These are phyloP conservation scores for Casuarina cunninghamiana DNA, from an alignment of 306 rosid species.

Conservation along the genomic window DNA sequence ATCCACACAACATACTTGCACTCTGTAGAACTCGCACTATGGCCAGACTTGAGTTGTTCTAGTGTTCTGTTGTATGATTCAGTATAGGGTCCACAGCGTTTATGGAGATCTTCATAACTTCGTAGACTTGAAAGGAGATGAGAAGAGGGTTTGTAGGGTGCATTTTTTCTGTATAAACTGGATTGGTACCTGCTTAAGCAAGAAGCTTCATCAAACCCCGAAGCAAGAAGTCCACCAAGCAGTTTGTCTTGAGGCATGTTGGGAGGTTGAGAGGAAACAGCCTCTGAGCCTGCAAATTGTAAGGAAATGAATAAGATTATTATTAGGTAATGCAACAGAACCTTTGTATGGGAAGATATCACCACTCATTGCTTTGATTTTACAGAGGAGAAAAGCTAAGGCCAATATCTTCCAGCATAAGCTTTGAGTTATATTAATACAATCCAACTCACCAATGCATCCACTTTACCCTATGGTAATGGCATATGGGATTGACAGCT, in stretches of 20 bases:
- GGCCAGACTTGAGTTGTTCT: conserved; percentile 51
- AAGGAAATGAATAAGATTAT: background rate
- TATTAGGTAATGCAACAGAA: background rate
- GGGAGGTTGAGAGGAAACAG: conserved; percentile 22
- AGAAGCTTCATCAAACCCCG: conserved; percentile 53
- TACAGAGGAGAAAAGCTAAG: background rate
- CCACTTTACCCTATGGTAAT: background rate
- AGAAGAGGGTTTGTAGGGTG: conserved; percentile 49
- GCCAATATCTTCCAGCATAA: background rate
- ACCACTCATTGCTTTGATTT: background rate
- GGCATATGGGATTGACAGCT: too few relatives aligned
- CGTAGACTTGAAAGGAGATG: conserved; percentile 55
- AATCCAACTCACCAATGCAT: background rate
- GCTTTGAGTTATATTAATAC: background rate
- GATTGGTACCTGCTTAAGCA: conserved; percentile 67
- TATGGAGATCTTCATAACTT: conserved; percentile 62
- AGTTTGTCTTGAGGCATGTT: conserved; percentile 43
- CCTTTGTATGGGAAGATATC: background rate
- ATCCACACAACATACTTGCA: conserved; percentile 71
- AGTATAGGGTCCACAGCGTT: conserved; percentile 66
- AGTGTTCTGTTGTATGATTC: conserved; percentile 56
- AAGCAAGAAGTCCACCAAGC: conserved; percentile 53
- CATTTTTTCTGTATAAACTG: conserved; percentile 42
- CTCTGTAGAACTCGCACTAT: conserved; percentile 26
- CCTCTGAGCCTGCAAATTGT: conserved; percentile 32